Evolutionary conservation across 257 asterid species (phyloP), one percentile per base, ranked within the genome.

Genomic region (Fraxinus americana): DNA sequence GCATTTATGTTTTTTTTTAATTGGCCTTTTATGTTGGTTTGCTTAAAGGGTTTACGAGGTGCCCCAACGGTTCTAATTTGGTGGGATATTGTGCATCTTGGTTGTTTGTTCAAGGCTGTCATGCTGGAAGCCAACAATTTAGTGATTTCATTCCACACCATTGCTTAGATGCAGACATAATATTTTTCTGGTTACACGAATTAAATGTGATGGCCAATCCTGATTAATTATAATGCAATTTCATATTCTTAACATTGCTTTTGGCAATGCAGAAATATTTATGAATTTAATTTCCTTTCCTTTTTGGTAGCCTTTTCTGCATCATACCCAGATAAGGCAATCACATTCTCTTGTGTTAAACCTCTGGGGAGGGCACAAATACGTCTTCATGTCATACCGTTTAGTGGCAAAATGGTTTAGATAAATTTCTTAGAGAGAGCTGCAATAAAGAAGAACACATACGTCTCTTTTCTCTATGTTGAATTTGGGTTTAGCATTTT

Each of bases 401-500:
- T 69, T 34, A 43, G 39, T 39, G 38, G 66, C 69, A 63, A 67
- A 35, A 32, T 16, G 5, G 67, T 52, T 32, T 29, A 27, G 41
- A 52, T 78, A 59, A 50, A 29, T 66, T 36, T 50, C 38, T 14
- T 72, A 27, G 77, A 0, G 73, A 61, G 19, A 13, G 0, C 75
- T 59, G 74, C 63, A 13, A 70, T 43, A 72, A 54, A 65, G 77
- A 79, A 36, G 43, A 61, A 39, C 39, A 30, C 57, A 19, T 32
- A 7, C 1, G 9, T 35, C 61, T 32, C 69, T 27, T 75, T 36
- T 10, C 61, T 27, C 45, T 52, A n/a, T n/a, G 63, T 48, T 63
- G 67, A 78, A 63, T 61, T 61, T 39, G 43, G 66, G 30, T 52
- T 78, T 43, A 11, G 68, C 77, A 10, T 14, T 63, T 50, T 66